Evolutionary conservation across 805 yeast species (phyloP).

Genomic region (Candida manassasensis): DNA sequence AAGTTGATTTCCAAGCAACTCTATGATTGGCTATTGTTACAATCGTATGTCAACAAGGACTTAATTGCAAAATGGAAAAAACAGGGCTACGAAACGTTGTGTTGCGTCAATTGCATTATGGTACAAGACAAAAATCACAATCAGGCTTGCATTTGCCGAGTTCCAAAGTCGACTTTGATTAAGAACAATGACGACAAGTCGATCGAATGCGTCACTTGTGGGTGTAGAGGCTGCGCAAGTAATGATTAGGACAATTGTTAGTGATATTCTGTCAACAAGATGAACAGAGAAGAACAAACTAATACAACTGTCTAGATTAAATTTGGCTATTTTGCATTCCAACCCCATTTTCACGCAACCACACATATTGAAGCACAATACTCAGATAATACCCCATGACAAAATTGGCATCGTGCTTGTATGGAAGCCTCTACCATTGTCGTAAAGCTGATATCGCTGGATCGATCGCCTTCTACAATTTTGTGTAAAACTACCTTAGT

Average conservation of each 20-base stretch:
- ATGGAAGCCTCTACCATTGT: too few species aligned
- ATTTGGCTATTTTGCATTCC: too few species aligned
- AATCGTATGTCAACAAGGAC: slow-evolving; percentile 61
- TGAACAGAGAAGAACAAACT: background rate
- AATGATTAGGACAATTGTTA: slow-evolving; percentile 58
- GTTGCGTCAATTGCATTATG: slow-evolving; percentile 78
- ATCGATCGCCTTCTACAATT: too few species aligned
- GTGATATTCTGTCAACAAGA: background rate
- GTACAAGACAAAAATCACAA: slow-evolving; percentile 53
- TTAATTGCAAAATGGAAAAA: slow-evolving; percentile 80
- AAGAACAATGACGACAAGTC: slow-evolving; percentile 20
- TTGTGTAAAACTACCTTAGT: too few species aligned
- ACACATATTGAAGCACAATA: too few species aligned
- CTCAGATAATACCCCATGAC: too few species aligned
- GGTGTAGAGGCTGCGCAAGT: slow-evolving; percentile 81
- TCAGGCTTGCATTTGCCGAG: slow-evolving; percentile 79
- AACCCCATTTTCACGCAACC: too few species aligned
- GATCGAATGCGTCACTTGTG: slow-evolving; percentile 71
- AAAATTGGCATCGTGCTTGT: too few species aligned
- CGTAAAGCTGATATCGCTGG: too few species aligned
- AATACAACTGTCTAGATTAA: too few species aligned
- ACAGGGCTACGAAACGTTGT: slow-evolving; percentile 79
- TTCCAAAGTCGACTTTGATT: slow-evolving; percentile 57
- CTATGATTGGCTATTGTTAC: slow-evolving; percentile 68
- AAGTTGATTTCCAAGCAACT: slow-evolving; percentile 62